A percentile compares a stretch with the other conserved stretches of the same genome.
Conservation (phyloP, 192 early-diverging fungal genomes). For the Entophlyctis helioformis region DNA sequence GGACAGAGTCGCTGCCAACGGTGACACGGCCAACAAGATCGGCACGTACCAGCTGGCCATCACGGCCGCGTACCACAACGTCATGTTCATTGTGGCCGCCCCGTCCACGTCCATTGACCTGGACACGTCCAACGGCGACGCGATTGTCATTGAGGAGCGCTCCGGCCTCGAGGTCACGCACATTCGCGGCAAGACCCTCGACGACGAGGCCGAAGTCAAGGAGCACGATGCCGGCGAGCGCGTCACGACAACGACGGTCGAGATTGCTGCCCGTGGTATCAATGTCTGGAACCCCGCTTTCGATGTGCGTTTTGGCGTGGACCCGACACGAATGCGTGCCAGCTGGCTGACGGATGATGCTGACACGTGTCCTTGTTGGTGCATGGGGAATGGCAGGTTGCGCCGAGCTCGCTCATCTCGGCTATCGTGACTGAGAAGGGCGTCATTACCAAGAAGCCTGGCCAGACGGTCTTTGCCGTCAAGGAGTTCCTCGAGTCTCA, state of each 20-base stretch:
- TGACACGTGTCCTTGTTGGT: neutral
- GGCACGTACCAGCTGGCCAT: conserved; percentile 98
- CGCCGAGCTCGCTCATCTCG: conserved; percentile 73
- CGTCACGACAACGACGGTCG: conserved; percentile 36
- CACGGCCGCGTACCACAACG: conserved; percentile 67
- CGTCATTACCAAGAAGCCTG: conserved; percentile 40
- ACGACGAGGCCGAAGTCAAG: conserved; percentile 22
- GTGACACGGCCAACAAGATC: conserved; percentile 98
- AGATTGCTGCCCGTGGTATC: conserved; percentile 73
- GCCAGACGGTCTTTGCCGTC: conserved; percentile 26
- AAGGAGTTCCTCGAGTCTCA: no score
- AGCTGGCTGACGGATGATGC: no score
- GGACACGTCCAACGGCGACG: conserved; percentile 45
- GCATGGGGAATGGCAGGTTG: conserved; percentile 33
- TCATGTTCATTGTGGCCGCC: conserved; percentile 93
- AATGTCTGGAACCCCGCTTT: conserved; percentile 96
- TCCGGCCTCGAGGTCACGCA: conserved; percentile 58
- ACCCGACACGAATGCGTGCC: no score
- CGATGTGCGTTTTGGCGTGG: conserved; percentile 53
- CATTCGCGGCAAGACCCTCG: conserved; percentile 40
- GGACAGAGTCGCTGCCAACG: conserved; percentile 73
- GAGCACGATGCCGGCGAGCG: conserved; percentile 17
- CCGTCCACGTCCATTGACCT: conserved; percentile 88
- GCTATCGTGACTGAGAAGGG: conserved; percentile 90
- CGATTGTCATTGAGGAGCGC: conserved; percentile 81